phyloP scores from a whole-genome alignment of 768 basidiomycete species.

The Saitozyma podzolica region DNA sequence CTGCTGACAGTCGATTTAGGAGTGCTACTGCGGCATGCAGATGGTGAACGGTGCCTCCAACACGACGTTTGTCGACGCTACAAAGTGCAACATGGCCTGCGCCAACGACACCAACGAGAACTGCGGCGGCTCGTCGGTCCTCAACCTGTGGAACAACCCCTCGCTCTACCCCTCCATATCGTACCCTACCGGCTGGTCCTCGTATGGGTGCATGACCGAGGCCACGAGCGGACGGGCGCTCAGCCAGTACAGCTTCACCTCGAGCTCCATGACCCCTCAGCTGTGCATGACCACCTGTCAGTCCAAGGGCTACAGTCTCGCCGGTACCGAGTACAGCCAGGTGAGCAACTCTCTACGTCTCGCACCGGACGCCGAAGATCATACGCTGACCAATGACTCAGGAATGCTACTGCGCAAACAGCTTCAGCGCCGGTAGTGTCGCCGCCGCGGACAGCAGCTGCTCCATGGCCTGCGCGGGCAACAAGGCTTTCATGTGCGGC shows the following conservation, averaged over 20 bases:
- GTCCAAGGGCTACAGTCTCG: constrained; percentile 63
- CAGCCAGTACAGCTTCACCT: constrained; percentile 51
- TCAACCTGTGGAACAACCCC: constrained; percentile 45
- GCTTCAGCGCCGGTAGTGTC: constrained; percentile 63
- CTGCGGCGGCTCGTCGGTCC: constrained; percentile 46
- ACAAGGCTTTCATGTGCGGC: constrained; percentile 33
- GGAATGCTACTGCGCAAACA: constrained; percentile 63
- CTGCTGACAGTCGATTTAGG: background rate
- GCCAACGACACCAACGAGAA: constrained; percentile 46
- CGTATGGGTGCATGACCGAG: constrained; percentile 40
- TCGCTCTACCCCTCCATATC: constrained; percentile 27
- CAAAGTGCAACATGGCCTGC: constrained; percentile 41
- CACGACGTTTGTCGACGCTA: constrained; percentile 38
- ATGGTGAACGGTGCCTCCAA: constrained; percentile 49
- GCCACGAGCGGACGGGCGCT: constrained; percentile 31
- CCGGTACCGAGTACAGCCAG: constrained; percentile 64
- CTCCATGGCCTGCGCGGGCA: constrained; percentile 71
- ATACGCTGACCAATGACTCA: constrained; percentile 4
- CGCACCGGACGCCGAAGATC: too few relatives aligned
- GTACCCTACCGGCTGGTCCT: constrained; percentile 42
- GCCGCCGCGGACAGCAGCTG: constrained; percentile 58
- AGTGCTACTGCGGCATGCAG: constrained; percentile 49
- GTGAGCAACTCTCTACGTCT: constrained; percentile 8
- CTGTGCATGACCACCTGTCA: constrained; percentile 65
- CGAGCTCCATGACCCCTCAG: constrained; percentile 60